Percentiles rank a stretch among this genome's conserved stretches.
phyloP scores from a whole-genome alignment of 208 protist species.

The Vickermania spadyakhi region DNA sequence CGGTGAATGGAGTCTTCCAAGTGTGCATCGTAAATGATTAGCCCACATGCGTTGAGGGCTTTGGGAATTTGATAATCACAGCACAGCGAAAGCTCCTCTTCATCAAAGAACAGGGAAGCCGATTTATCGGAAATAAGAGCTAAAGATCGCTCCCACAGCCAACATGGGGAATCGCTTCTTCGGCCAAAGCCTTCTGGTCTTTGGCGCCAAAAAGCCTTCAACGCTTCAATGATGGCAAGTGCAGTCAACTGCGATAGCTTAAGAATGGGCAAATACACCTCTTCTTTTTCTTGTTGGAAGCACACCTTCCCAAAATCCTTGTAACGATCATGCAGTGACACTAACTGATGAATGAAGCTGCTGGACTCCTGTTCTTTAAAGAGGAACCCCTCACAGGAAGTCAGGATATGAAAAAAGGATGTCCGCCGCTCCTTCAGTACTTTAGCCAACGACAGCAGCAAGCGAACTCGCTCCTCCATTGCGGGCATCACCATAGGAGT shows the following conservation, averaged over 20 bases:
- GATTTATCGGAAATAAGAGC: background rate
- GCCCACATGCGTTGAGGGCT: slow-evolving; percentile 43
- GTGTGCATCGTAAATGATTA: slow-evolving; percentile 43
- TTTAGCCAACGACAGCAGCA: slow-evolving; percentile 43
- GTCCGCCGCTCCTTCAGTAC: slow-evolving; percentile 12
- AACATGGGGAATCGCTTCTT: background rate
- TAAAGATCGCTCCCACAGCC: slow-evolving; percentile 10
- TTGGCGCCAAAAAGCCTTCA: slow-evolving; percentile 31
- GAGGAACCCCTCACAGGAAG: slow-evolving; percentile 26
- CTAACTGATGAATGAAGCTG: slow-evolving; percentile 44
- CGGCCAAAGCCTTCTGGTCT: background rate
- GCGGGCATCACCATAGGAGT: slow-evolving; percentile 75
- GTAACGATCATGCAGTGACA: slow-evolving; percentile 57
- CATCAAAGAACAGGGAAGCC: slow-evolving; percentile 32
- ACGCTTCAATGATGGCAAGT: slow-evolving; percentile 38
- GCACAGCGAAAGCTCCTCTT: slow-evolving; percentile 50
- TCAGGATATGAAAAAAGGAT: slow-evolving; percentile 46
- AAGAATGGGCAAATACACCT: slow-evolving; percentile 35
- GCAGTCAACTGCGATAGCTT: slow-evolving; percentile 77
- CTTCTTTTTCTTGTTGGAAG: background rate
- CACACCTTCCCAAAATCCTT: slow-evolving; percentile 24
- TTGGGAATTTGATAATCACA: slow-evolving; percentile 86
- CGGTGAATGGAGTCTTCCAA: slow-evolving; percentile 34
- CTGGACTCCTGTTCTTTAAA: slow-evolving; percentile 14
- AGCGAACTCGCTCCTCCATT: slow-evolving; percentile 31